Evolutionary conservation across 2,329 filamentous ascomycete species (phyloP), one percentile per base, ranked within the genome.

Genomic region (Apiospora malaysiana): DNA sequence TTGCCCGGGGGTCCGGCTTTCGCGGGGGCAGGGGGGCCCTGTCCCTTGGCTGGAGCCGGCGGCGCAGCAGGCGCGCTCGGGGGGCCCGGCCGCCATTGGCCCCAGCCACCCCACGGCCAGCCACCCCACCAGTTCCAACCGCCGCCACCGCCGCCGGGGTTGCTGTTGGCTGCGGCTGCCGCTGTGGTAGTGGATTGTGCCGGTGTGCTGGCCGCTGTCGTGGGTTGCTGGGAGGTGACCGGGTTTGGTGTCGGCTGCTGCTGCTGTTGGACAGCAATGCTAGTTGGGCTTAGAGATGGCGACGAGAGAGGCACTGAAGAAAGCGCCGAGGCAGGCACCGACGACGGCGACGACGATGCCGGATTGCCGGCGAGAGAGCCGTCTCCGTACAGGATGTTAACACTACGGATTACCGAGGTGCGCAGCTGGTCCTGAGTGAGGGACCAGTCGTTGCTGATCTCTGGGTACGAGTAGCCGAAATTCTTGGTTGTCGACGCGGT

Each of bases 361-460:
- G 66, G 43, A 43, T 63, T 63, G 1, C 56, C 56, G 32, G 66
- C 46, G 2, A 47, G 37, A 43, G 66, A 45, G 16, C 66, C 27
- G 46, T 65, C 2, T 0, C 78, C 79, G 74, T 86, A 87, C 2
- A 94, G 79, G 0, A 80, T 84, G 71, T 88, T 85, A 14, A 93
- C 86, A 7, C 90, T 87, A 0, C 88, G 86, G 47, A 89, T 86
- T 42, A 94, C 84, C 74, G 92, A 91, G 70, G 87, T 86, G 43
- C 86, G 84, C 63, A 94, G 79, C 74, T 91, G 84, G 71, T 89
- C 85, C 1, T 87, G 81, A 3, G 86, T 86, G 80, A 90, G 88
- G 40, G 83, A 85, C 73, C 89, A 88, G 75, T 81, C 78, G 70
- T 78, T 72, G 56, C 32, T 63, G 37, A 85, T 77, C 71, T 83